These are phyloP conservation scores for Phlyctochytrium bullatum DNA, from an alignment of 192 early-diverging fungal species.

Conservation along the genomic window DNA sequence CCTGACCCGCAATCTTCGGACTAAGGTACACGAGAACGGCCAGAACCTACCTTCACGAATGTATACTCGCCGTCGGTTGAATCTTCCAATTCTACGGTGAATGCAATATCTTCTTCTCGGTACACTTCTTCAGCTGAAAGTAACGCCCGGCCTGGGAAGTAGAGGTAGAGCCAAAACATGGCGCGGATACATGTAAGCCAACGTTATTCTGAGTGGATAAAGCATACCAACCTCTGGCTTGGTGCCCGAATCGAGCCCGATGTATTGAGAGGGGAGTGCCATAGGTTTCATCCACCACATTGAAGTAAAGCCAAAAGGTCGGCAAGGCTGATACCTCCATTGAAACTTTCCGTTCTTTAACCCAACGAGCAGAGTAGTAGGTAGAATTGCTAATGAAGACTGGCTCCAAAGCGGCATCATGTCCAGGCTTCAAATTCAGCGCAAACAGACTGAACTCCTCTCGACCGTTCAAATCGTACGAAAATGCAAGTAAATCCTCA, in stretches of 20 bases:
- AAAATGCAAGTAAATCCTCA: conserved; percentile 32
- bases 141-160: not conserved
- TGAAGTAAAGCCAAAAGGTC: conserved; percentile 38
- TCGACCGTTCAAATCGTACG: conserved; percentile 33
- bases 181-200: no score
- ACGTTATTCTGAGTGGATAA: not conserved
- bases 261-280: conserved; percentile 30
- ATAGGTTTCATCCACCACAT: conserved; percentile 31
- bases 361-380: conserved; percentile 43
- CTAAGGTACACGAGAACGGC: not conserved
- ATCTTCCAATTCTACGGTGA: conserved; percentile 32
- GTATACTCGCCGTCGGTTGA: conserved; percentile 30
- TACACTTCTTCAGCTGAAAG: conserved; percentile 36
- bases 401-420: not conserved
- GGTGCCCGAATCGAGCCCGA: conserved; percentile 16
- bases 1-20: conserved; percentile 33
- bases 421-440: conserved; percentile 16
- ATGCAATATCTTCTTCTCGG: conserved; percentile 25
- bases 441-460: conserved; percentile 34
- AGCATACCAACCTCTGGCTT: conserved; percentile 4
- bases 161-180: not conserved
- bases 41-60: conserved; percentile 28
- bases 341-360: not conserved
- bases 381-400: conserved; percentile 11
- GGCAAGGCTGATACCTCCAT: not conserved